These are phyloP conservation scores for Pseudogymnoascus sp. DNA, from an alignment of 2,329 filamentous ascomycete genomes.

Conservation along the genomic window DNA sequence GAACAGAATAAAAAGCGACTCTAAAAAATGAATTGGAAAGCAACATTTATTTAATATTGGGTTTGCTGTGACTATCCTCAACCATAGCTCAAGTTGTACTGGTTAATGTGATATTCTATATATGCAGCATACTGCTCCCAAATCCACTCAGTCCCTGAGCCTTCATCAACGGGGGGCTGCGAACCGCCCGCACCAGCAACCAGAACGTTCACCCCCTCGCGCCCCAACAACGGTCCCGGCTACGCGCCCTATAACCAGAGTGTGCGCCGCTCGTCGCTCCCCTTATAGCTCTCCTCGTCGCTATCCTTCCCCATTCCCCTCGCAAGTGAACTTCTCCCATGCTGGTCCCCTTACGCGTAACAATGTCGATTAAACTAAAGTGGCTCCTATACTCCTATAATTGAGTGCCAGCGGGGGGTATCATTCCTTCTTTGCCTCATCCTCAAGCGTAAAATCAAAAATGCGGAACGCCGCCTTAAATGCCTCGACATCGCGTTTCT, in stretches of 20 bases:
- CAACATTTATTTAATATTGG: slow-evolving; percentile 2
- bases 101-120: background rate
- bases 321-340: background rate
- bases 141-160: background rate
- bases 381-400: background rate
- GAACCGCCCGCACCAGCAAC: background rate
- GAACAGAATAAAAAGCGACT: background rate
- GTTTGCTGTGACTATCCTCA: background rate
- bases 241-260: no score
- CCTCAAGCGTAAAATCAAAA: slow-evolving; percentile 62
- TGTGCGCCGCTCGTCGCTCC: background rate
- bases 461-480: slow-evolving; percentile 78
- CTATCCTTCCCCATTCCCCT: background rate
- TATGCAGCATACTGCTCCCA: background rate
- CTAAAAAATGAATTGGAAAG: background rate
- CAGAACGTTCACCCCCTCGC: background rate
- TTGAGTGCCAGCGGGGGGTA: background rate
- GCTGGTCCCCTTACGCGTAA: background rate
- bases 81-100: background rate
- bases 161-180: background rate
- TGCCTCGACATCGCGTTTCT: slow-evolving; percentile 66
- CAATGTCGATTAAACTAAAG: background rate
- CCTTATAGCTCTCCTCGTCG: background rate
- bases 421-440: background rate
- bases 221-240: no score